phyloP scores from a whole-genome alignment of 2,329 filamentous ascomycete species.

The Corinectria fuckeliana region DNA sequence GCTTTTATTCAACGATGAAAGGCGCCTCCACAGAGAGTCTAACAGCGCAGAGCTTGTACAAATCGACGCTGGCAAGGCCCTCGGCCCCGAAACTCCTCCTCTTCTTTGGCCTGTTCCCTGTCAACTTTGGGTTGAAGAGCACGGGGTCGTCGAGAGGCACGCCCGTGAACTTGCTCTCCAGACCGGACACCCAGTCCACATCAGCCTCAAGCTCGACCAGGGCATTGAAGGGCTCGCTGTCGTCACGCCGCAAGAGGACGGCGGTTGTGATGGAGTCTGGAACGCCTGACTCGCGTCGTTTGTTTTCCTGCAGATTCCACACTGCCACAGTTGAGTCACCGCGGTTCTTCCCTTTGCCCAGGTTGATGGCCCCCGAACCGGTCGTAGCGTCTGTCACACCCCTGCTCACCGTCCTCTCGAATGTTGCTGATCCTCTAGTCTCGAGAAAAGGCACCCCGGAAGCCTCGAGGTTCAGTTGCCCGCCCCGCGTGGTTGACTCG shows the following conservation, averaged over 20 bases:
- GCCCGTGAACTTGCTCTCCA: constrained; percentile 2
- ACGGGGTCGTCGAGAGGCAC: constrained; percentile 9
- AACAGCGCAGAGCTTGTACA: background rate
- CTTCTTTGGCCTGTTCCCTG: constrained; percentile 2
- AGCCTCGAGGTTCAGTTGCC: background rate
- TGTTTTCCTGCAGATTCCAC: constrained; percentile 14
- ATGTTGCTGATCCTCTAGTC: background rate
- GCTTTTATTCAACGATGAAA: background rate
- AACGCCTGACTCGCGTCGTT: background rate
- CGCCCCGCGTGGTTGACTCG: background rate
- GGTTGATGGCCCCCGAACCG: background rate
- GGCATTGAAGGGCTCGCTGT: constrained; percentile 4
- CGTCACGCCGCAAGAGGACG: constrained; percentile 2
- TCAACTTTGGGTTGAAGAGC: constrained; percentile 6
- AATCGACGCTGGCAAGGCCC: background rate
- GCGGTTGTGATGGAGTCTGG: constrained; percentile 6
- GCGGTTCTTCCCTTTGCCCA: constrained; percentile 3
- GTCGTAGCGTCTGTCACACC: constrained; percentile 10
- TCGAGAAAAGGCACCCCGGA: constrained; percentile 1
- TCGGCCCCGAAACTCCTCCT: background rate
- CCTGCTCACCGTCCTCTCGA: constrained; percentile 9
- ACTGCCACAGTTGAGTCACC: constrained; percentile 7
- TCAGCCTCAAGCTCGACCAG: constrained; percentile 6
- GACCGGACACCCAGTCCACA: constrained; percentile 2
- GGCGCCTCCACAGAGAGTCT: constrained; percentile 4